Conservation (phyloP, 345 rosid species). For the Rubroshorea leprosula region DNA sequence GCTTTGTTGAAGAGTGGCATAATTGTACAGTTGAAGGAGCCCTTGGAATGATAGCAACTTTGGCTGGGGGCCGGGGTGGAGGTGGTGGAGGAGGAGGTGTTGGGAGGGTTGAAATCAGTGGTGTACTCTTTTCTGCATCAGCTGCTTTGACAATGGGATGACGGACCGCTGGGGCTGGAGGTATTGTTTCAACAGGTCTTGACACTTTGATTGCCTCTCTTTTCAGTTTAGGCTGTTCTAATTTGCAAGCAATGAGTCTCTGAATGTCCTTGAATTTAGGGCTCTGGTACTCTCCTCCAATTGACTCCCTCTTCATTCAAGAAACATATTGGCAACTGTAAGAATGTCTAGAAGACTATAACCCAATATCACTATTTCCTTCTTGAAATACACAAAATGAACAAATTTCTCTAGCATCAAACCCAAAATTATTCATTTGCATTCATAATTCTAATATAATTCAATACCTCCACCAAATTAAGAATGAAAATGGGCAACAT, state of each 20-base stretch:
- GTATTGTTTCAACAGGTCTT: constrained; percentile 21
- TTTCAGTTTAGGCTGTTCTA: constrained; percentile 42
- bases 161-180: constrained; percentile 25
- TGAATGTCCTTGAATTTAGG: constrained; percentile 71
- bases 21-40: constrained; percentile 45
- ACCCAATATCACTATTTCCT: neutral
- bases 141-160: constrained; percentile 25
- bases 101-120: constrained; percentile 26
- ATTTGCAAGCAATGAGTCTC: constrained; percentile 56
- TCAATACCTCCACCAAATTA: too few relatives aligned
- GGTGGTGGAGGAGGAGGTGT: constrained; percentile 69
- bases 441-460: too few relatives aligned
- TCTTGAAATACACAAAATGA: neutral
- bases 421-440: too few relatives aligned
- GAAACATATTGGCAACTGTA: constrained; percentile 9
- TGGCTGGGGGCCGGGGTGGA: constrained; percentile 42
- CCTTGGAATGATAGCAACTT: constrained; percentile 40
- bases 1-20: constrained; percentile 41
- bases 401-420: too few relatives aligned
- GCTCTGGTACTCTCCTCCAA: constrained; percentile 40
- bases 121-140: constrained; percentile 22
- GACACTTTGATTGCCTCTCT: constrained; percentile 38
- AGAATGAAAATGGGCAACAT: too few relatives aligned
- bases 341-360: neutral
- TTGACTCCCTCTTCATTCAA: constrained; percentile 35